phyloP scores from a whole-genome alignment of 768 basidiomycete genomes.

The Crepidotus variabilis region DNA sequence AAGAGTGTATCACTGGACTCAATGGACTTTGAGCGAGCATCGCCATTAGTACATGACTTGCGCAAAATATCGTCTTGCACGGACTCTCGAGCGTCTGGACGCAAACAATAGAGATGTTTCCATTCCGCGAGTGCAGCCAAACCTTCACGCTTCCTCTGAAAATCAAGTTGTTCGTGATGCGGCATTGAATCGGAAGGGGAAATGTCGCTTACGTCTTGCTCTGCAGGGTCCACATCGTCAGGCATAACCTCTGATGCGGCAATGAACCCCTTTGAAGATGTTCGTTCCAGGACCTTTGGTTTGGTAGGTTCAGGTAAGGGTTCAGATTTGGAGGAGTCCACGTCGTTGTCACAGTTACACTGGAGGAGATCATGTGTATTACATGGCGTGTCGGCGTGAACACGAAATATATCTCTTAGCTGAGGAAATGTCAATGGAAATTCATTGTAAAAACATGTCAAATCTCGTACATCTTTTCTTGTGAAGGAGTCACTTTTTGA shows the following conservation, averaged over 20 bases:
- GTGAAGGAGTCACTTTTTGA: constrained; percentile 86
- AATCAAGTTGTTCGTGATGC: constrained; percentile 37
- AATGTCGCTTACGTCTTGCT: constrained; percentile 43
- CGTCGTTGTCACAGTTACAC: constrained; percentile 57
- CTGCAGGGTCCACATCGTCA: constrained; percentile 39
- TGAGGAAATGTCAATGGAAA: constrained; percentile 25
- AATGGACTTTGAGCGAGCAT: constrained; percentile 1
- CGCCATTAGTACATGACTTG: constrained; percentile 30
- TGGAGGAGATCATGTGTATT: constrained; percentile 92
- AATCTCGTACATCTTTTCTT: constrained; percentile 67
- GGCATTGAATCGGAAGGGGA: constrained; percentile 7
- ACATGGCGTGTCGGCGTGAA: constrained; percentile 74
- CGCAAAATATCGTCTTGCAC: constrained; percentile 68
- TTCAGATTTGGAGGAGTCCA: not conserved
- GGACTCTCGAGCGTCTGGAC: constrained; percentile 34
- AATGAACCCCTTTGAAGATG: constrained; percentile 48
- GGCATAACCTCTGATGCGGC: constrained; percentile 59
- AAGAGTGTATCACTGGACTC: constrained; percentile 11
- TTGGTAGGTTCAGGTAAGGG: constrained; percentile 14
- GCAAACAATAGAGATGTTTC: constrained; percentile 80
- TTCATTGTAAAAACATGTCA: not conserved
- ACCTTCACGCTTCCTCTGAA: constrained; percentile 62
- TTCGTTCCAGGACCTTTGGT: constrained; percentile 16
- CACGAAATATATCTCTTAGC: constrained; percentile 91
- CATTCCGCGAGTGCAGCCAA: constrained; percentile 77